Conservation (phyloP, 164 flowering plant species). For the Chimonanthus salicifolius region DNA sequence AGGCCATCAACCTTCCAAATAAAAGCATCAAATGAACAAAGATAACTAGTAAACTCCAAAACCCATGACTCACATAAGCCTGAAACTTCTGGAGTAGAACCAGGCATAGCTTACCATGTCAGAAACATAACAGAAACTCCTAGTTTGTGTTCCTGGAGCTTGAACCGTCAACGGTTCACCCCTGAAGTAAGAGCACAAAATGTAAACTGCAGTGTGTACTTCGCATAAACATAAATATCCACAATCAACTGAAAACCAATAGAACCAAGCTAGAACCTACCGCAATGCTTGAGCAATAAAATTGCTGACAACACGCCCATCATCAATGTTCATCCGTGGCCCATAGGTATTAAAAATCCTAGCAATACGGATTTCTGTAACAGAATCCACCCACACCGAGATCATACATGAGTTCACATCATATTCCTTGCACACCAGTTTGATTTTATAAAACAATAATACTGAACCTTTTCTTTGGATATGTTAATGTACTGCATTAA, state of each 20-base stretch:
- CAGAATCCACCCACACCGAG: slow-evolving; percentile 1
- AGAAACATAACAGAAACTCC: slow-evolving; percentile 80
- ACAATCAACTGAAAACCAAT: background rate
- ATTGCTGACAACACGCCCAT: slow-evolving; percentile 89
- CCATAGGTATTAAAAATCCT: slow-evolving; percentile 85
- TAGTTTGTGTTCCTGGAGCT: slow-evolving; percentile 70
- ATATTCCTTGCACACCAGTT: background rate
- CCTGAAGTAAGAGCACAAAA: slow-evolving; percentile 18
- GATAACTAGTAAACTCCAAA: background rate
- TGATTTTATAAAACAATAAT: background rate
- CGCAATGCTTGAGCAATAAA: slow-evolving; percentile 83
- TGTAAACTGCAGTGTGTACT: background rate
- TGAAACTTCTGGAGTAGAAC: background rate
- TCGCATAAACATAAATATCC: background rate
- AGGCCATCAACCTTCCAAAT: slow-evolving; percentile 67
- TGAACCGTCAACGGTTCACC: slow-evolving; percentile 70
- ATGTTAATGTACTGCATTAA: background rate
- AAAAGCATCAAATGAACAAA: background rate
- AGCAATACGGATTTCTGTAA: slow-evolving; percentile 66
- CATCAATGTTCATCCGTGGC: slow-evolving; percentile 84
- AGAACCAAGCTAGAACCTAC: slow-evolving; percentile 17
- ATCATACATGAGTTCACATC: background rate
- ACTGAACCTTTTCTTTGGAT: background rate
- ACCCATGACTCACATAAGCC: background rate
- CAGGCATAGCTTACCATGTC: slow-evolving; percentile 54